Conservation (phyloP, 164 flowering plant genomes). For the Vitis labrusca region DNA sequence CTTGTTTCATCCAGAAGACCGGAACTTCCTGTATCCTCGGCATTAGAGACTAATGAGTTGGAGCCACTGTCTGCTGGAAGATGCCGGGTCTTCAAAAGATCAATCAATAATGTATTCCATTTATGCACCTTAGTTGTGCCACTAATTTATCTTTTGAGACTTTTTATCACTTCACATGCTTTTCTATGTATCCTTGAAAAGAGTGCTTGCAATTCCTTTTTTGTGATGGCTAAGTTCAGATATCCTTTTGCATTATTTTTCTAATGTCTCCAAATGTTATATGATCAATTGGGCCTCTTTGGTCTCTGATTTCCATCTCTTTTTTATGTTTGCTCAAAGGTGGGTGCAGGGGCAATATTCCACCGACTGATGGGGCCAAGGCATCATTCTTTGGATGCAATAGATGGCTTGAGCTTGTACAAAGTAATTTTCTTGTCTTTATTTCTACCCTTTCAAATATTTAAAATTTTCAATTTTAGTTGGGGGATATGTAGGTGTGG, state of each 20-base stretch:
- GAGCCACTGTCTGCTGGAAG: slow-evolving; percentile 81
- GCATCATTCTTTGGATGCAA: slow-evolving; percentile 55
- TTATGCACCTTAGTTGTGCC: background rate
- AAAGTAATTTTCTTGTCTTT: slow-evolving; percentile 37
- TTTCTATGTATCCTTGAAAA: background rate
- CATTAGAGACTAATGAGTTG: slow-evolving; percentile 35
- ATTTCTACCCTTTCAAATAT: background rate
- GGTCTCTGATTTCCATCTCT: background rate
- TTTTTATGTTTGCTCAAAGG: slow-evolving; percentile 33
- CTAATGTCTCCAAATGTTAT: background rate
- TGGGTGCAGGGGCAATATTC: slow-evolving; percentile 43
- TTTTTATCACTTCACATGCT: background rate
- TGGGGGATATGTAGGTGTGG: background rate
- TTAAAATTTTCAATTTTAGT: background rate
- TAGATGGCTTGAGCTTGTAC: slow-evolving; percentile 44
- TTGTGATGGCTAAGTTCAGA: background rate
- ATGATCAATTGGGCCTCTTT: background rate
- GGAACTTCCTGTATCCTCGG: slow-evolving; percentile 35
- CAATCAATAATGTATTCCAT: slow-evolving; percentile 44
- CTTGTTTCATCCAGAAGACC: slow-evolving; percentile 45
- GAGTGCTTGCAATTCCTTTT: background rate
- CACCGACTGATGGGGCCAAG: slow-evolving; percentile 62
- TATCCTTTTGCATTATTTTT: background rate
- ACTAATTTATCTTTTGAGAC: too few species aligned
- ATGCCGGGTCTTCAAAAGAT: slow-evolving; percentile 60